These are phyloP conservation scores for Hanseniaspora sp. DNA, from an alignment of 1,139 yeast species.

Conservation along the genomic window DNA sequence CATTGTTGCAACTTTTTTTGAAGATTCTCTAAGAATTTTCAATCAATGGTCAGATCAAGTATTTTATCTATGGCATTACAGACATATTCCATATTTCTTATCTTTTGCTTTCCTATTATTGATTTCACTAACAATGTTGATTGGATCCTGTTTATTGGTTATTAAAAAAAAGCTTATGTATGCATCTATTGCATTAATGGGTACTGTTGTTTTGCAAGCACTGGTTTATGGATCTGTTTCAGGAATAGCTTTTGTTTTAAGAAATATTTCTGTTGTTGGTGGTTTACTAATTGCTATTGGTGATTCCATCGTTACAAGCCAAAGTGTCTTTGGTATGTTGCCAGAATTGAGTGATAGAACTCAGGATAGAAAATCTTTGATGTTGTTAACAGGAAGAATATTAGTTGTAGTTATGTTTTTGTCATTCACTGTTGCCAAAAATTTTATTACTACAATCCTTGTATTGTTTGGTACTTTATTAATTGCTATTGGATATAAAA, in stretches of 20 bases:
- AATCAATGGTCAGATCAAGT: conserved; percentile 91
- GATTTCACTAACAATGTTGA: conserved; percentile 61
- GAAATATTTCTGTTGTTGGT: conserved; percentile 86
- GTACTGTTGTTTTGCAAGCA: conserved; percentile 76
- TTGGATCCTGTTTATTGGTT: conserved; percentile 63
- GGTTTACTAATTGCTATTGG: conserved; percentile 82
- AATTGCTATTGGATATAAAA: conserved; percentile 86
- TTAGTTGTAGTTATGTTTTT: conserved; percentile 74
- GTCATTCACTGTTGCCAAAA: conserved; percentile 71
- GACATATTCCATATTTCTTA: conserved; percentile 68
- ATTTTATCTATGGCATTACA: conserved; percentile 66
- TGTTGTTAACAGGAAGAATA: conserved; percentile 79
- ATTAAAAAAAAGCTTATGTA: conserved; percentile 52
- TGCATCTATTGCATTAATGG: conserved; percentile 61
- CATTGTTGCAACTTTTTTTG: conserved; percentile 88
- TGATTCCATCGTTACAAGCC: conserved; percentile 75
- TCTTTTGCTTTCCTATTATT: conserved; percentile 56
- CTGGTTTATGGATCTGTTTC: conserved; percentile 77
- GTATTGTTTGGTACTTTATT: conserved; percentile 65
- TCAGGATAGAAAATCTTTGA: conserved; percentile 67
- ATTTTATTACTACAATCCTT: conserved; percentile 56
- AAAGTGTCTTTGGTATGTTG: conserved; percentile 76
- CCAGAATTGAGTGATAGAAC: conserved; percentile 71
- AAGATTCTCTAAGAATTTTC: conserved; percentile 74
- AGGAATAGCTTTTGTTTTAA: conserved; percentile 68